phyloP scores from a whole-genome alignment of 1,284 basidiomycete species.

The Papiliotrema laurentii region DNA sequence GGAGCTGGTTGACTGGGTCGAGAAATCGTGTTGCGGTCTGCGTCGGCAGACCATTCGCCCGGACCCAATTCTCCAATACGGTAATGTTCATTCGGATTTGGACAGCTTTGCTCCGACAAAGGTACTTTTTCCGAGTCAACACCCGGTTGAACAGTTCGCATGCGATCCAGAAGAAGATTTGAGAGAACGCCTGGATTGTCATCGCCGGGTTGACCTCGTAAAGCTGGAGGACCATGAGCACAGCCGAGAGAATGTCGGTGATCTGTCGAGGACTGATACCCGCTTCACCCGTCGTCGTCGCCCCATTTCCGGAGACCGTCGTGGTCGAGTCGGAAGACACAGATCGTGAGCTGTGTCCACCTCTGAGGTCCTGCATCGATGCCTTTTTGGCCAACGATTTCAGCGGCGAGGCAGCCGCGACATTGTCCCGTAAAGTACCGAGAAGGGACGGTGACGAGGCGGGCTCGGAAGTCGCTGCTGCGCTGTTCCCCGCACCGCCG shows the following conservation, averaged over 20 bases:
- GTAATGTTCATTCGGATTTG: constrained; percentile 87
- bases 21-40: constrained; percentile 73
- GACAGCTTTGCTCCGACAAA: constrained; percentile 84
- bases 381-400: constrained; percentile 15
- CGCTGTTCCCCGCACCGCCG: constrained; percentile 18
- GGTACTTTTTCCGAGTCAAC: constrained; percentile 82
- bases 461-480: constrained; percentile 1
- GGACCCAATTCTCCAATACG: constrained; percentile 87
- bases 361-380: constrained; percentile 29
- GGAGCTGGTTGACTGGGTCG: constrained; percentile 73
- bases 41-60: constrained; percentile 63
- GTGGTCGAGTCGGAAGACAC: constrained; percentile 14
- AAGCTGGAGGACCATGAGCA: constrained; percentile 76
- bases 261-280: constrained; percentile 57
- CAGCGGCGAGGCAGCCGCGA: constrained; percentile 8
- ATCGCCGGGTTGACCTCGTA: constrained; percentile 90
- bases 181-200: constrained; percentile 87
- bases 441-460: constrained; percentile 16
- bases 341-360: constrained; percentile 8
- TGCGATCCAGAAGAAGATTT: constrained; percentile 57
- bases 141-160: constrained; percentile 93
- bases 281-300: constrained; percentile 1
- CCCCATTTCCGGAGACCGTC: constrained; percentile 2
- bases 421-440: constrained; percentile 13
- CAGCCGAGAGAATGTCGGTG: constrained; percentile 77